These are phyloP conservation scores for Chalciporus pseudorubinellus DNA, from an alignment of 768 basidiomycete genomes.

Conservation along the genomic window DNA sequence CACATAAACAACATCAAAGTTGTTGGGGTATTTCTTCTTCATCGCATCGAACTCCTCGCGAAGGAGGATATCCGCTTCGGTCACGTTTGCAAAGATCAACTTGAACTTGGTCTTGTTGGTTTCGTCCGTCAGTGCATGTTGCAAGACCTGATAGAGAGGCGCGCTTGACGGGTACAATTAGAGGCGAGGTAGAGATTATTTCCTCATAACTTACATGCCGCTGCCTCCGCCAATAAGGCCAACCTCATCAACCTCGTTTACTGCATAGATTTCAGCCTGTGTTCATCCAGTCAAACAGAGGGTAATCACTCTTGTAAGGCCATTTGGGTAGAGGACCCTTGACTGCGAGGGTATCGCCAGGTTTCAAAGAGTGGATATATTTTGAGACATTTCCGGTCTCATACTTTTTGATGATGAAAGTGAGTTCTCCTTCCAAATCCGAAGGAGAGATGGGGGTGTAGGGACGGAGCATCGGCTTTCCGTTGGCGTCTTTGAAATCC, in stretches of 20 bases:
- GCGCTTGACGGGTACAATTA: constrained; percentile 46
- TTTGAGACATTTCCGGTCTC: constrained; percentile 83
- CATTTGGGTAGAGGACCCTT: constrained; percentile 93
- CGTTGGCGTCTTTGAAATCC: constrained; percentile 69
- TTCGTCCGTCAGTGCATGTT: constrained; percentile 68
- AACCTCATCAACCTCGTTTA: constrained; percentile 81
- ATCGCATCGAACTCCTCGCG: constrained; percentile 72
- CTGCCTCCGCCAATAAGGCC: constrained; percentile 91
- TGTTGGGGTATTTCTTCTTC: constrained; percentile 64
- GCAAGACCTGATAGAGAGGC: constrained; percentile 79
- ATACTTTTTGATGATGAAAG: constrained; percentile 82
- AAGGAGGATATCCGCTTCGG: constrained; percentile 88
- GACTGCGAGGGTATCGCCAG: constrained; percentile 78
- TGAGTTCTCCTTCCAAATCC: constrained; percentile 70
- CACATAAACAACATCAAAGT: constrained; percentile 80
- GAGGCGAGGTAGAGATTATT: neutral
- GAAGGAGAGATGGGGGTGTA: constrained; percentile 91
- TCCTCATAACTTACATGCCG: constrained; percentile 64
- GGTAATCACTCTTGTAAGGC: constrained; percentile 67
- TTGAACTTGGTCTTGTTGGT: constrained; percentile 93
- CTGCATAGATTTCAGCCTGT: constrained; percentile 36
- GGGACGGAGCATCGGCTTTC: constrained; percentile 84
- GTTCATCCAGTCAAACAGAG: neutral
- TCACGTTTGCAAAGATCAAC: constrained; percentile 86
- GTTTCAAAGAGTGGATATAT: constrained; percentile 75